A percentile compares a stretch with the other conserved stretches of the same genome.
Conservation (phyloP, 768 basidiomycete species). For the Lactarius vividus region DNA sequence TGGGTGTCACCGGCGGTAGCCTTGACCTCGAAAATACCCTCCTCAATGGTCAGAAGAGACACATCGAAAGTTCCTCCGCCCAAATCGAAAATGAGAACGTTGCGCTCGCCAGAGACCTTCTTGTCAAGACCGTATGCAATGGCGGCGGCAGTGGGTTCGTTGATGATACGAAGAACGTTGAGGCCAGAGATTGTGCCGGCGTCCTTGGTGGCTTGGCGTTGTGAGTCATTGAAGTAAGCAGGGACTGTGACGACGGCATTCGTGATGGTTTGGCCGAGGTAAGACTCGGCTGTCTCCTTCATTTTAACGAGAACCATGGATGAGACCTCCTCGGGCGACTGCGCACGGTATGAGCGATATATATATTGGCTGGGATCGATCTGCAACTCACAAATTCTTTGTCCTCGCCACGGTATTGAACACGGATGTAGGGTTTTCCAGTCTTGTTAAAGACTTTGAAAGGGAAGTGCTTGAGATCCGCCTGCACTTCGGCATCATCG, state of each 20-base stretch:
- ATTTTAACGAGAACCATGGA: conserved; percentile 97
- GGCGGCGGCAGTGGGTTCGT: conserved; percentile 97
- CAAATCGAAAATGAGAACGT: conserved; percentile 97
- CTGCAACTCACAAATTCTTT: conserved; percentile 80
- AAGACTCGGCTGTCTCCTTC: conserved; percentile 98
- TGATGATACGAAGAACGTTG: conserved; percentile 97
- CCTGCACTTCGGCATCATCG: conserved; percentile 78
- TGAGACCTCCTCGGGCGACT: conserved; percentile 96
- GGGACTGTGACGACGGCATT: conserved; percentile 97
- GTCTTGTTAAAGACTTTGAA: conserved; percentile 86
- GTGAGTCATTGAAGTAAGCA: conserved; percentile 99
- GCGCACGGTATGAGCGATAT: conserved; percentile 28
- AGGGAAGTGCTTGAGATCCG: conserved; percentile 88
- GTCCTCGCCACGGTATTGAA: conserved; percentile 89
- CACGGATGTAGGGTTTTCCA: conserved; percentile 85
- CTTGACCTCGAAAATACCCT: conserved; percentile 98
- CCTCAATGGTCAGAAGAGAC: conserved; percentile 92
- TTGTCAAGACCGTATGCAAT: conserved; percentile 99
- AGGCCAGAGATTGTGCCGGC: conserved; percentile 92
- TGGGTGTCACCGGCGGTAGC: conserved; percentile 98
- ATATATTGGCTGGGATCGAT: too few species aligned
- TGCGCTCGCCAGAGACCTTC: conserved; percentile 85
- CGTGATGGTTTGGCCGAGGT: conserved; percentile 77
- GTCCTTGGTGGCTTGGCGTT: conserved; percentile 98
- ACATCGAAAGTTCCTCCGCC: conserved; percentile 99